Percentiles rank a stretch among this genome's conserved stretches.
phyloP scores from a whole-genome alignment of 495 filamentous ascomycete genomes.

The Hypoxylon trugodes region DNA sequence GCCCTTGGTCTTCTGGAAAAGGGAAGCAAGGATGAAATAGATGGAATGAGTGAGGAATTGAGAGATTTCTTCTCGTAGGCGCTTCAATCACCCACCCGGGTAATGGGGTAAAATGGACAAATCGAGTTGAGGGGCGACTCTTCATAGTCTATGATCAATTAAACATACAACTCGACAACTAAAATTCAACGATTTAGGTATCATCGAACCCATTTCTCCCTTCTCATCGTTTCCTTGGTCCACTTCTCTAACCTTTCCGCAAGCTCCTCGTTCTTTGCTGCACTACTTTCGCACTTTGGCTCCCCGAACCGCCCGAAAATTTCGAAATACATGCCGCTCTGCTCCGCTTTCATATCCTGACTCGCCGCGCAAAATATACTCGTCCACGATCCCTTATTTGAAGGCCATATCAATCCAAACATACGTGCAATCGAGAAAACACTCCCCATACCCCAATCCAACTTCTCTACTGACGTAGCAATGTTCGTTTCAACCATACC shows the following conservation, averaged over 20 bases:
- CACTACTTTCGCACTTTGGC: slow-evolving; percentile 43
- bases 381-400: slow-evolving; percentile 52
- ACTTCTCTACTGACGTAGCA: slow-evolving; percentile 24
- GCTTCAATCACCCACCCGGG: no score
- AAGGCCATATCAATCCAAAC: slow-evolving; percentile 40
- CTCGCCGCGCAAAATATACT: slow-evolving; percentile 55
- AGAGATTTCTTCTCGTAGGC: no score
- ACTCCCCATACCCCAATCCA: slow-evolving; percentile 23
- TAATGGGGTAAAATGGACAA: no score
- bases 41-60: no score
- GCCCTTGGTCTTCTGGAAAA: no score
- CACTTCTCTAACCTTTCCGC: slow-evolving; percentile 42
- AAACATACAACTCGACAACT: no score
- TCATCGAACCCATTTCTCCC: slow-evolving; percentile 37
- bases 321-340: slow-evolving; percentile 50
- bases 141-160: no score
- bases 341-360: slow-evolving; percentile 47
- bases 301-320: slow-evolving; percentile 40
- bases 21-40: no score
- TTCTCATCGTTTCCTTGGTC: slow-evolving; percentile 40
- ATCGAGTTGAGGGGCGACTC: no score
- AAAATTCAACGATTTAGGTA: no score
- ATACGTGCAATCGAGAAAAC: slow-evolving; percentile 36
- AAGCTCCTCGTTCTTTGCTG: slow-evolving; percentile 40
- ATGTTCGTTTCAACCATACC: slow-evolving; percentile 53